Percentiles rank a stretch among this genome's conserved stretches.
These are phyloP conservation scores for Linum trigynum DNA, from an alignment of 345 rosid species.

Conservation along the genomic window DNA sequence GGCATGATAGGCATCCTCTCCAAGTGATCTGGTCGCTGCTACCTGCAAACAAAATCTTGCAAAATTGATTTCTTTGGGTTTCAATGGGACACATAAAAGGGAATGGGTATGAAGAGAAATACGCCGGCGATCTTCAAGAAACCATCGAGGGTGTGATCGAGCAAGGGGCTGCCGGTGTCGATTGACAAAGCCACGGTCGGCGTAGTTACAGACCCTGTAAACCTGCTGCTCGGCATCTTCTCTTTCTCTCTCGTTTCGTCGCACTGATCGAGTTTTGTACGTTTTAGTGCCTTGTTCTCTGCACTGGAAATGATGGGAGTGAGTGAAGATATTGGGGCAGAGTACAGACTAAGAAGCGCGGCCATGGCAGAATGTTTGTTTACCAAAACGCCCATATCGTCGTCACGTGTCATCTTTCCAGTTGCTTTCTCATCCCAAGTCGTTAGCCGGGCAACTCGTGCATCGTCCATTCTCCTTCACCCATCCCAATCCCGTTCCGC, in stretches of 20 bases:
- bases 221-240: slow-evolving; percentile 56
- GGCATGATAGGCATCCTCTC: slow-evolving; percentile 50
- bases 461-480: too few relatives aligned
- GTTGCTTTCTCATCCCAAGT: too few relatives aligned
- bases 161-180: slow-evolving; percentile 66
- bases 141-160: slow-evolving; percentile 64
- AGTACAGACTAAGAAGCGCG: too few relatives aligned
- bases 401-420: too few relatives aligned
- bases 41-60: slow-evolving; percentile 35
- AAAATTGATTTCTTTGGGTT: not conserved
- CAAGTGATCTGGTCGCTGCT: slow-evolving; percentile 50
- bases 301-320: too few relatives aligned
- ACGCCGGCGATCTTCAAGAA: slow-evolving; percentile 85
- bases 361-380: too few relatives aligned
- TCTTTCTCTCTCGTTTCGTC: not conserved
- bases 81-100: not conserved
- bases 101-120: not conserved
- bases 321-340: too few relatives aligned
- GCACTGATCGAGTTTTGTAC: not conserved
- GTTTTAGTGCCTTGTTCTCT: too few relatives aligned
- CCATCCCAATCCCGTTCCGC: too few relatives aligned
- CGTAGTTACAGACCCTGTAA: slow-evolving; percentile 42
- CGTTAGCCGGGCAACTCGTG: too few relatives aligned
- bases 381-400: too few relatives aligned
- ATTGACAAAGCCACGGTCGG: slow-evolving; percentile 60